Conservation (phyloP, 1,284 basidiomycete genomes). For the Ganoderma leucocontextum region DNA sequence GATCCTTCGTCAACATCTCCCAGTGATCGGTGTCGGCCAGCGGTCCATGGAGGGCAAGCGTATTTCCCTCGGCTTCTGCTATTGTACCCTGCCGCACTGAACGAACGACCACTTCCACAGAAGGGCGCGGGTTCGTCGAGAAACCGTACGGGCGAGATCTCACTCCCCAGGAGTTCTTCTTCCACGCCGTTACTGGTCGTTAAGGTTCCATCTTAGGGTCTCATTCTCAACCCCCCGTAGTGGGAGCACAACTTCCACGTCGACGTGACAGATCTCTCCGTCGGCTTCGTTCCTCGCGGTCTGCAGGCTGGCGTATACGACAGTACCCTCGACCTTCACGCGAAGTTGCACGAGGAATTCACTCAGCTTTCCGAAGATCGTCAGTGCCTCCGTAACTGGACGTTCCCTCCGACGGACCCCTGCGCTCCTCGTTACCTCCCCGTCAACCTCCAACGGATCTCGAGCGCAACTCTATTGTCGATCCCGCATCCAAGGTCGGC, state of each 20-base stretch:
- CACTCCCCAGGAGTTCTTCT: slow-evolving; percentile 99
- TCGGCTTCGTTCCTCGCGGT: slow-evolving; percentile 81
- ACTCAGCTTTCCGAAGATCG: slow-evolving; percentile 82
- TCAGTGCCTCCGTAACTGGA: slow-evolving; percentile 77
- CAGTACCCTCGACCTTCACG: slow-evolving; percentile 89
- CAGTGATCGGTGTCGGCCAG: slow-evolving; percentile 98
- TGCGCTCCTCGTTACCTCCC: slow-evolving; percentile 84
- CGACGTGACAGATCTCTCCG: slow-evolving; percentile 85
- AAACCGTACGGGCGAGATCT: slow-evolving; percentile 99
- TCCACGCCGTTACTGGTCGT: slow-evolving; percentile 99
- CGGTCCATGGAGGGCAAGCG: slow-evolving; percentile 98
- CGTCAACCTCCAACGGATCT: slow-evolving; percentile 95
- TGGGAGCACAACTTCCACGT: slow-evolving; percentile 94
- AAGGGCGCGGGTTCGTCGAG: slow-evolving; percentile 98
- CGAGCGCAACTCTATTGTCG: slow-evolving; percentile 90
- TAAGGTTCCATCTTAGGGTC: slow-evolving; percentile 99
- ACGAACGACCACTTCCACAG: slow-evolving; percentile 98
- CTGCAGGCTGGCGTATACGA: slow-evolving; percentile 96
- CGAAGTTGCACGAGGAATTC: slow-evolving; percentile 90
- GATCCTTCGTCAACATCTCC: slow-evolving; percentile 99
- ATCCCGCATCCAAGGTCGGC: slow-evolving; percentile 88
- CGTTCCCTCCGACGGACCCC: slow-evolving; percentile 85
- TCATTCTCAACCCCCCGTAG: slow-evolving; percentile 82
- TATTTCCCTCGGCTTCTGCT: slow-evolving; percentile 98
- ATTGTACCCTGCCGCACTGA: slow-evolving; percentile 96